Conservation (phyloP, 495 filamentous ascomycete genomes). For the Aspergillus heteromorphus region DNA sequence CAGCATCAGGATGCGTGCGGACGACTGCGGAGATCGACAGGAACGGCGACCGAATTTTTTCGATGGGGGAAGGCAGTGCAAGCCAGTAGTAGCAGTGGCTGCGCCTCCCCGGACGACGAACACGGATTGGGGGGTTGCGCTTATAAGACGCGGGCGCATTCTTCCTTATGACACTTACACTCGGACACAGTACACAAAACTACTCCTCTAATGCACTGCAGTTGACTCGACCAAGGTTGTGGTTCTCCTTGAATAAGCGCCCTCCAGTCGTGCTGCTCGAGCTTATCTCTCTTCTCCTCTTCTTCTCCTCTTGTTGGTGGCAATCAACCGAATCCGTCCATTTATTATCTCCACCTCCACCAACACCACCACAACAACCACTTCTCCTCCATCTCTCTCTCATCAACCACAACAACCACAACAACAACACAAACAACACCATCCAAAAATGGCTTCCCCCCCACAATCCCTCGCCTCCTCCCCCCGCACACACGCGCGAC, state of each 20-base stretch:
- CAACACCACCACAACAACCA: background rate
- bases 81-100: background rate
- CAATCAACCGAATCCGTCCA: background rate
- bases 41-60: background rate
- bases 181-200: background rate
- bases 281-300: background rate
- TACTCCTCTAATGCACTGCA: too few species aligned
- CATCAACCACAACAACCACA: constrained; percentile 4
- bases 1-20: background rate
- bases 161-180: too few species aligned
- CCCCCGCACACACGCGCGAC: constrained; percentile 34
- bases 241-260: background rate
- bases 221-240: background rate
- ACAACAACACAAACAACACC: constrained; percentile 5
- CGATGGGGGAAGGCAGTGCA: background rate
- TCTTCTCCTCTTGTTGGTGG: background rate
- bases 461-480: constrained; percentile 23
- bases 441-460: constrained; percentile 23
- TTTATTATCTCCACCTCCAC: background rate
- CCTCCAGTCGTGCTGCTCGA: background rate
- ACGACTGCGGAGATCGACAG: constrained; percentile 4
- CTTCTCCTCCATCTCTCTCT: constrained; percentile 14
- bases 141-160: background rate
- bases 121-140: background rate
- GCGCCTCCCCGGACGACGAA: background rate